Conservation (phyloP, 768 basidiomycete genomes). For the Tephrocybe sp. region DNA sequence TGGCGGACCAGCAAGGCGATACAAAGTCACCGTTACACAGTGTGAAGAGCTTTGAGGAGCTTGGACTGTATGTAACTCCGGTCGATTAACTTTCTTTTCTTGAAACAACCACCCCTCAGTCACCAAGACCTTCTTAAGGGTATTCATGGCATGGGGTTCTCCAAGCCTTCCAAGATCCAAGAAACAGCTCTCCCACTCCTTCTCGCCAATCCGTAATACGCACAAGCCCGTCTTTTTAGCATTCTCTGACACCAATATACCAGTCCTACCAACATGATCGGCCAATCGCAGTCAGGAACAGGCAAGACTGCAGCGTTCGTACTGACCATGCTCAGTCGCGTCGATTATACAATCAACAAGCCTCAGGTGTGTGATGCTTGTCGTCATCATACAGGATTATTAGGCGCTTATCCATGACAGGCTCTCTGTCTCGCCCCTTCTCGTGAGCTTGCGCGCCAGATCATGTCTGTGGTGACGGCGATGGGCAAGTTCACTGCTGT, state of each 20-base stretch:
- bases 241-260: neutral
- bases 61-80: slow-evolving; percentile 76
- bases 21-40: slow-evolving; percentile 96
- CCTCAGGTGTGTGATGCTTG: slow-evolving; percentile 83
- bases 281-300: slow-evolving; percentile 98
- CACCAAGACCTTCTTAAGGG: slow-evolving; percentile 90
- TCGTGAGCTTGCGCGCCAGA: slow-evolving; percentile 95
- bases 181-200: slow-evolving; percentile 93
- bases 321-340: slow-evolving; percentile 92
- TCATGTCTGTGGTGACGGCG: slow-evolving; percentile 89
- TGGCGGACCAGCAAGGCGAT: slow-evolving; percentile 94
- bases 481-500: slow-evolving; percentile 96
- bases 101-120: no score
- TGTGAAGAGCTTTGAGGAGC: slow-evolving; percentile 91
- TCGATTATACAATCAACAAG: slow-evolving; percentile 80
- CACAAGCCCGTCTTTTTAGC: neutral
- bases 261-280: slow-evolving; percentile 98
- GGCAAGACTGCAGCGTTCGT: slow-evolving; percentile 99
- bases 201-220: slow-evolving; percentile 76
- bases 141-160: slow-evolving; percentile 92
- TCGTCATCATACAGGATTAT: no score
- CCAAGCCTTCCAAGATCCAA: slow-evolving; percentile 98
- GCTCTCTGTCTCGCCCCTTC: slow-evolving; percentile 98
- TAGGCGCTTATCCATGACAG: slow-evolving; percentile 42
- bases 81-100: no score